Evolutionary conservation across 352 stramenopile species (phyloP), one percentile per base, ranked within the genome.

Genomic region (Lagenidium sp.): DNA sequence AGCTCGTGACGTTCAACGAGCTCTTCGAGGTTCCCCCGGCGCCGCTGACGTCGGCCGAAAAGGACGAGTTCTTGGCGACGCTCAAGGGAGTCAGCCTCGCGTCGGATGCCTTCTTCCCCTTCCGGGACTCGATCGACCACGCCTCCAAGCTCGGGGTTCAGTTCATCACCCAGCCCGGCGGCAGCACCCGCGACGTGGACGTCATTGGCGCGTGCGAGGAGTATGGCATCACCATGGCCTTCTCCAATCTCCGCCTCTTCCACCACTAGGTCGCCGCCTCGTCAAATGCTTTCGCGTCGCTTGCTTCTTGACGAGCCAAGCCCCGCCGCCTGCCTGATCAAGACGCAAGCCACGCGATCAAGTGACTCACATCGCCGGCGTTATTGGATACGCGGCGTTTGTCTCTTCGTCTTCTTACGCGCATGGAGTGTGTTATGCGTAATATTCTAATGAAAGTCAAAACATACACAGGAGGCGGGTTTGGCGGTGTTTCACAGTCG

Each of bases 81-180:
- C 64, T 95, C 35, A 74, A 74, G 22, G 64, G 94, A 30, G 90
- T 99, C 24, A 95, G 79, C 36, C 90, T 99, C n/a, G 95, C 89
- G 28, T 98, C 88, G 20, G 97, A 99, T 65, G 97, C 97, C 12
- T 99, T 99, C 81, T 99, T 99, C 78, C 97, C 97, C 24, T 99
- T 99, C 82, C 89, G 96, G 43, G 95, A 99, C 76, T 97, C 89
- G 16, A 99, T 99, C 62, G 96, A 99, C 80, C 95, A 99, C 68
- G 81, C 83, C 26, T 67, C 82, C 37, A 95, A 96, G 70, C 70
- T 97, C 22, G 97, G 97, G 41, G 96, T 99, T 21, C 89, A 83
- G 37, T 99, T 89, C 72, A 97, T 99, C 30, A 97, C 93, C 12
- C 97, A 99, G 74, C 94, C 97, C 4, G 80, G 79, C 57, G 79